Percentiles rank a stretch among this genome's conserved stretches.
phyloP scores from a whole-genome alignment of 495 filamentous ascomycete genomes.

The Rusavskia elegans region DNA sequence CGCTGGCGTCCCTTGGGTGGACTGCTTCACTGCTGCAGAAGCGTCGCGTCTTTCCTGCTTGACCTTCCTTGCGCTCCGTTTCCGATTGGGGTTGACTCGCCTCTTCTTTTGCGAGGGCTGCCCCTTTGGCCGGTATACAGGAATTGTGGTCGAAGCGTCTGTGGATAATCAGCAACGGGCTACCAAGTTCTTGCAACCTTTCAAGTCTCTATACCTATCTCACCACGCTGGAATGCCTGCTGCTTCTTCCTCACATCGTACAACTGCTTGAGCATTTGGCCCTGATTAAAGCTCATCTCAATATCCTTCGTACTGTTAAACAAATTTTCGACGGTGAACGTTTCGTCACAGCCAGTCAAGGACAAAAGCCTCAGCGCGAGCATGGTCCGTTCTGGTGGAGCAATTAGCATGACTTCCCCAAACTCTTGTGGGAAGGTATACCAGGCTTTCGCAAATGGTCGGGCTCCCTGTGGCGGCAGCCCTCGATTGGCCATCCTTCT shows the following conservation, averaged over 20 bases:
- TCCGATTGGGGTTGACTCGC: too few relatives aligned
- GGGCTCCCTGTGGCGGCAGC: slow-evolving; percentile 59
- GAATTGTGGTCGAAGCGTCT: not conserved
- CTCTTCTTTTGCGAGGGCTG: not conserved
- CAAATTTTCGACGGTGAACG: slow-evolving; percentile 3
- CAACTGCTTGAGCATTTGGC: slow-evolving; percentile 2
- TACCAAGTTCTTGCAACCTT: too few relatives aligned
- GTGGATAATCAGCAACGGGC: not conserved
- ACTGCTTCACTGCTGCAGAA: not conserved
- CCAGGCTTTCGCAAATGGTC: slow-evolving; percentile 68
- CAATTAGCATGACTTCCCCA: not conserved
- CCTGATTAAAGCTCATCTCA: not conserved
- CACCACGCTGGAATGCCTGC: slow-evolving; percentile 2
- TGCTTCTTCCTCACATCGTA: slow-evolving; percentile 5
- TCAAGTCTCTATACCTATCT: not conserved
- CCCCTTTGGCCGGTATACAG: not conserved
- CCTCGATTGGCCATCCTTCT: slow-evolving; percentile 12
- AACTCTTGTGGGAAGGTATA: slow-evolving; percentile 21
- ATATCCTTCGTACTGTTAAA: slow-evolving; percentile 2
- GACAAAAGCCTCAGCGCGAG: slow-evolving; percentile 2
- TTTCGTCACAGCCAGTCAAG: not conserved
- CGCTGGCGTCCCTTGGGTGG: not conserved
- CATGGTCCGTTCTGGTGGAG: slow-evolving; percentile 3
- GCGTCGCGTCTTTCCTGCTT: not conserved
- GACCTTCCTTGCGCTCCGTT: not conserved